A percentile compares a stretch with the other conserved stretches of the same genome.
Evolutionary conservation across 331 rosid genomes (phyloP).

Genomic region (Stylosanthes scabra): DNA sequence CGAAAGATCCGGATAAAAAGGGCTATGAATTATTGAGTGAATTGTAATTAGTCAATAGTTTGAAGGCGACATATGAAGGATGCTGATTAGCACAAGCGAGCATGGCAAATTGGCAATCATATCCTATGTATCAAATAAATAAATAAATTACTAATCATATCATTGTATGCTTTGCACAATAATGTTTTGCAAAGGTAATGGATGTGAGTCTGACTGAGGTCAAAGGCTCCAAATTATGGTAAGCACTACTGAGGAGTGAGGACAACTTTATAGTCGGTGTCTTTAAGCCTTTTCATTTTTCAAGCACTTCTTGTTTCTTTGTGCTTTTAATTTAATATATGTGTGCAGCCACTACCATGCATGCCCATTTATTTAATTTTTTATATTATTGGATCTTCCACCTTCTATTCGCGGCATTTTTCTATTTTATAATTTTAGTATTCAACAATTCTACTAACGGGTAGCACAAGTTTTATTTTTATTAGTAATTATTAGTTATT

Average conservation of each 20-base stretch:
- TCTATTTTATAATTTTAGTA: too few species aligned
- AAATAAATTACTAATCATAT: too few species aligned
- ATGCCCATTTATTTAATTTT: too few species aligned
- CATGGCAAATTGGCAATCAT: not conserved
- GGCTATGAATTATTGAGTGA: conserved; percentile 42
- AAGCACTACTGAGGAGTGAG: conserved; percentile 50
- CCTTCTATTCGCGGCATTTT: too few species aligned
- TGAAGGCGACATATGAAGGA: conserved; percentile 46
- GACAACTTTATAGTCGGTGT: conserved; percentile 34
- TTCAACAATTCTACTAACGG: too few species aligned
- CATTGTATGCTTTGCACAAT: not conserved
- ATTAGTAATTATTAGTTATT: too few species aligned
- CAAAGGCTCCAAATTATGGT: conserved; percentile 33
- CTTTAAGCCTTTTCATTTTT: conserved; percentile 36
- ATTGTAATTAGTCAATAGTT: conserved; percentile 29
- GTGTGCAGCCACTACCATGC: conserved; percentile 33
- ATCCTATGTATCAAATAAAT: not conserved
- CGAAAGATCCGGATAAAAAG: conserved; percentile 42
- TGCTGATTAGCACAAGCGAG: conserved; percentile 46
- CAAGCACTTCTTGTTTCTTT: conserved; percentile 37
- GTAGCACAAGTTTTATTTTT: too few species aligned
- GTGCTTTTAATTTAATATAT: conserved; percentile 48
- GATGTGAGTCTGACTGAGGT: conserved; percentile 25
- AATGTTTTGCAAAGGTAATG: conserved; percentile 1
- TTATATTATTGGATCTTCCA: not conserved